phyloP scores from a whole-genome alignment of 2,329 filamentous ascomycete species.

The Colletotrichum scovillei region DNA sequence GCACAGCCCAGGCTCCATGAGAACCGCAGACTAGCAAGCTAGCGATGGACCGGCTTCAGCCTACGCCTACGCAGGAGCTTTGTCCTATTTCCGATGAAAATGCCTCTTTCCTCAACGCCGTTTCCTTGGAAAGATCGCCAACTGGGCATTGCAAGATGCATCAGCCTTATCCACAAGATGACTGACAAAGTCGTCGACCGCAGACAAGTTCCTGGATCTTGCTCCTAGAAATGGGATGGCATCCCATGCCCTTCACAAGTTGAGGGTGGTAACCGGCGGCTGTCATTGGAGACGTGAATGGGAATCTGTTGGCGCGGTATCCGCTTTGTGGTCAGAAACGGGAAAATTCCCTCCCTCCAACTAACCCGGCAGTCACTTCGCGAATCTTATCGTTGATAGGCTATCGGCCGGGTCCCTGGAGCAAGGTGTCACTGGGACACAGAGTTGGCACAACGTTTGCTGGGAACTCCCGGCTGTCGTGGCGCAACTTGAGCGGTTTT shows the following conservation, averaged over 20 bases:
- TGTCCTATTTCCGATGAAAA: slow-evolving; percentile 1
- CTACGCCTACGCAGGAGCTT: not conserved
- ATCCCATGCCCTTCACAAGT: not conserved
- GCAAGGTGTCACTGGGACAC: not conserved
- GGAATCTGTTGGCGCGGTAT: slow-evolving; percentile 20
- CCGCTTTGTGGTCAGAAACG: slow-evolving; percentile 16
- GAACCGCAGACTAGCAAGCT: not conserved
- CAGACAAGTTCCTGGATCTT: slow-evolving; percentile 6
- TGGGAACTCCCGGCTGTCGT: slow-evolving; percentile 16
- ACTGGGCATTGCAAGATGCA: slow-evolving; percentile 1
- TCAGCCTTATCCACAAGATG: not conserved
- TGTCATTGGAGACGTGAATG: slow-evolving; percentile 9
- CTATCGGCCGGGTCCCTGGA: slow-evolving; percentile 2
- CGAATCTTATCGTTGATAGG: slow-evolving; percentile 18
- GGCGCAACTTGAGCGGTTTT: slow-evolving; percentile 24
- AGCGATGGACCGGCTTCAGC: not conserved
- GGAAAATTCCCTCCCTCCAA: slow-evolving; percentile 8
- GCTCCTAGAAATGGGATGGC: slow-evolving; percentile 26
- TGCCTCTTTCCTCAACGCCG: slow-evolving; percentile 28
- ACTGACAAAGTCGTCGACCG: not conserved
- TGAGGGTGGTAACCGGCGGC: slow-evolving; percentile 10
- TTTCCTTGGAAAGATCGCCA: slow-evolving; percentile 25
- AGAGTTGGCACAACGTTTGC: not conserved
- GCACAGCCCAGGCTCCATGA: not conserved
- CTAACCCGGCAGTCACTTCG: slow-evolving; percentile 12